Conservation (phyloP, 352 stramenopile genomes). For the Aphanomyces euteiches region DNA sequence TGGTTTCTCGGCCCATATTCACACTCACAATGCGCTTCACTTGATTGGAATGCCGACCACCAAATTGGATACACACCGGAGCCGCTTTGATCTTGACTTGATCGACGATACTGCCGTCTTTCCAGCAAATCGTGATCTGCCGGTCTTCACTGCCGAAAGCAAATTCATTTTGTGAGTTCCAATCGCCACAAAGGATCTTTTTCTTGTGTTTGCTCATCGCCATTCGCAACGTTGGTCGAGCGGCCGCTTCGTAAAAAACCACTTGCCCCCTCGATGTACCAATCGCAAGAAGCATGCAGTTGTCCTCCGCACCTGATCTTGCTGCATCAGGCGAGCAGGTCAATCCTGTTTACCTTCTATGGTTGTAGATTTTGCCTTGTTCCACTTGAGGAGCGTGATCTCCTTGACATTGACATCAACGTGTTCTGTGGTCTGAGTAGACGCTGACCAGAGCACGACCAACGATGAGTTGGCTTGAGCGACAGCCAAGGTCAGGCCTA, state of each 20-base stretch:
- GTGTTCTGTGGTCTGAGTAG: constrained; percentile 53
- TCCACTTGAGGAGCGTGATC: constrained; percentile 77
- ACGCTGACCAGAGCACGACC: constrained; percentile 68
- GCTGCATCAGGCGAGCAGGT: constrained; percentile 13
- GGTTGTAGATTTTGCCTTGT: constrained; percentile 55
- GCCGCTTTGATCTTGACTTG: constrained; percentile 38
- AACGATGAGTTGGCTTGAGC: constrained; percentile 69
- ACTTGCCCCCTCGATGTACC: constrained; percentile 69
- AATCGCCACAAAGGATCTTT: constrained; percentile 72
- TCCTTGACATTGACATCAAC: constrained; percentile 70
- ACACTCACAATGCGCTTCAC: constrained; percentile 65
- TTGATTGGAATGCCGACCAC: constrained; percentile 32
- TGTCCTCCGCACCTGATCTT: neutral
- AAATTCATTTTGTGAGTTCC: constrained; percentile 79
- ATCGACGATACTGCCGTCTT: constrained; percentile 59
- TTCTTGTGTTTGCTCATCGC: constrained; percentile 73
- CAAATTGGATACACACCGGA: constrained; percentile 47
- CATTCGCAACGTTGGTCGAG: constrained; percentile 37
- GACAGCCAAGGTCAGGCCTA: constrained; percentile 43
- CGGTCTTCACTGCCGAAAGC: constrained; percentile 73
- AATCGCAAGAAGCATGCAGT: constrained; percentile 47
- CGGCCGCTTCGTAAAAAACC: constrained; percentile 66
- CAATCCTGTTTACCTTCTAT: constrained; percentile 36
- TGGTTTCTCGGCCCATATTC: constrained; percentile 87
- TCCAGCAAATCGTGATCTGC: constrained; percentile 72